phyloP scores from a whole-genome alignment of 768 basidiomycete species.

The Leccinum rimulosum region DNA sequence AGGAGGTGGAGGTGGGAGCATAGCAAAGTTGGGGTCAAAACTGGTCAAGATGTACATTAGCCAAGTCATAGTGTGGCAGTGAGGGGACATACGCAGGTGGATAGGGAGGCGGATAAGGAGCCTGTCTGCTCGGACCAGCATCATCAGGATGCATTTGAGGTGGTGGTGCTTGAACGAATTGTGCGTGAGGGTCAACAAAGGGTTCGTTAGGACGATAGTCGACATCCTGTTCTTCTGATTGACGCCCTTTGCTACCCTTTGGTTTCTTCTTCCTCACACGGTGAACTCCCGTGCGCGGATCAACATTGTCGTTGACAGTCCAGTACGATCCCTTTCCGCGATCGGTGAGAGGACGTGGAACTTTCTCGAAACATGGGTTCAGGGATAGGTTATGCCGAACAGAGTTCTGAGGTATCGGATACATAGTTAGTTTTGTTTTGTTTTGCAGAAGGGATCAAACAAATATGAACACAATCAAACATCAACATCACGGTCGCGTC shows the following conservation, averaged over 20 bases:
- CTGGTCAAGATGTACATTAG: conserved; percentile 34
- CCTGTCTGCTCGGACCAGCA: conserved; percentile 56
- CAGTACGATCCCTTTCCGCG: conserved; percentile 90
- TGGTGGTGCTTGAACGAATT: conserved; percentile 49
- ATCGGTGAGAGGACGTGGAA: conserved; percentile 87
- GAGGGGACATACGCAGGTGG: conserved; percentile 46
- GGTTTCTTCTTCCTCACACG: conserved; percentile 85
- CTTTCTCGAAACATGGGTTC: conserved; percentile 90
- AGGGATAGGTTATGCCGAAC: conserved; percentile 88
- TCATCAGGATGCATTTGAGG: conserved; percentile 59
- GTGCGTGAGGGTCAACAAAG: conserved; percentile 55
- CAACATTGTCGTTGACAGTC: conserved; percentile 89
- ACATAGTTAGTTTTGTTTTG: conserved; percentile 28
- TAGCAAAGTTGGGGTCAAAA: conserved; percentile 72
- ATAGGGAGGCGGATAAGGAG: conserved; percentile 60
- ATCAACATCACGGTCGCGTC: conserved; percentile 61
- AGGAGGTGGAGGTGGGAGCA: conserved; percentile 50
- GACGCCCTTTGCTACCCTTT: conserved; percentile 50
- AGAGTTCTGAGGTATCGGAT: conserved; percentile 62
- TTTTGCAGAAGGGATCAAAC: conserved; percentile 39
- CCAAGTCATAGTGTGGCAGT: background rate
- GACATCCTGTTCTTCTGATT: conserved; percentile 58
- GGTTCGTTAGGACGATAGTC: conserved; percentile 61
- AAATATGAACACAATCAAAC: conserved; percentile 60
- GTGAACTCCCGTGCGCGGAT: conserved; percentile 86